Conservation (phyloP, 305 asterid genomes). For the Fraxinus sp. region DNA sequence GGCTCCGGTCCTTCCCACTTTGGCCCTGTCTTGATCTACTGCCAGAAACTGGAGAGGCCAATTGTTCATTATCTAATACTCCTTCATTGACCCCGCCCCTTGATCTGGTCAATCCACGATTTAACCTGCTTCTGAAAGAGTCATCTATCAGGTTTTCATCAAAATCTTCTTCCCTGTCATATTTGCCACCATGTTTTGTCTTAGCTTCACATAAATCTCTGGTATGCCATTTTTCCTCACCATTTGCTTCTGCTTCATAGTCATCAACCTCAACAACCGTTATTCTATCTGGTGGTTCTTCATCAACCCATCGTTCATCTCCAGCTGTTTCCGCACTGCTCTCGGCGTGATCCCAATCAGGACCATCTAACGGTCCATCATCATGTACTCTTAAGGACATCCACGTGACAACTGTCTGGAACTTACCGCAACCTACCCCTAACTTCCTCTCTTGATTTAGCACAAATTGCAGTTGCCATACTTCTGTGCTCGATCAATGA, state of each 20-base stretch:
- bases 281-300: slow-evolving; percentile 47
- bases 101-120: slow-evolving; percentile 56
- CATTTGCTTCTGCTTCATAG: slow-evolving; percentile 54
- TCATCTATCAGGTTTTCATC: slow-evolving; percentile 77
- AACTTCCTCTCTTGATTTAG: slow-evolving; percentile 58
- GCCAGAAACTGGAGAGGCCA: slow-evolving; percentile 74
- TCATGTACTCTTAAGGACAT: slow-evolving; percentile 46
- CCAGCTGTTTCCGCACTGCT: slow-evolving; percentile 42
- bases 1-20: slow-evolving; percentile 56
- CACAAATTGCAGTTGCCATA: slow-evolving; percentile 34
- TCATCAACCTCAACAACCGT: slow-evolving; percentile 49
- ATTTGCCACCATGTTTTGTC: slow-evolving; percentile 57
- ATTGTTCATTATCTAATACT: slow-evolving; percentile 64
- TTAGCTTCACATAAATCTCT: slow-evolving; percentile 62
- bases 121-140: slow-evolving; percentile 57
- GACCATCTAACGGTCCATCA: slow-evolving; percentile 40
- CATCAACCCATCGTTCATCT: slow-evolving; percentile 66
- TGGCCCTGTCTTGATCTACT: slow-evolving; percentile 66
- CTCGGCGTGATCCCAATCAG: slow-evolving; percentile 55
- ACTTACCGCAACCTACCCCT: slow-evolving; percentile 58
- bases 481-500: slow-evolving; percentile 52
- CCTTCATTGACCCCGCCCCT: slow-evolving; percentile 69
- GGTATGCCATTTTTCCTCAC: slow-evolving; percentile 52
- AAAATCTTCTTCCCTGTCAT: slow-evolving; percentile 67
- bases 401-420: slow-evolving; percentile 59